phyloP scores from a whole-genome alignment of 2,329 filamentous ascomycete genomes.

The Fusarium metavorans region DNA sequence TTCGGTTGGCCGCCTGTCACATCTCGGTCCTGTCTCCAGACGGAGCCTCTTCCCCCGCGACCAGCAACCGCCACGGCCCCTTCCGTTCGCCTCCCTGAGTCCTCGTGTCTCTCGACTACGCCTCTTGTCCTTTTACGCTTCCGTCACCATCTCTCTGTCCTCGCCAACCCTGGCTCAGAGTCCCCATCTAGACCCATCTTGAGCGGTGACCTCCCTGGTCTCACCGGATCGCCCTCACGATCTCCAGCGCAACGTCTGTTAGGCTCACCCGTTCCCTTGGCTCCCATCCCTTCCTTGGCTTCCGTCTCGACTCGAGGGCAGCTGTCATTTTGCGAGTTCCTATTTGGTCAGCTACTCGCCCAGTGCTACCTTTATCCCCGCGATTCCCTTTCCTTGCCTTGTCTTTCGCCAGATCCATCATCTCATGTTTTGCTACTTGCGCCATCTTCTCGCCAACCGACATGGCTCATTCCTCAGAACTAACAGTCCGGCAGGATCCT shows the following conservation, averaged over 20 bases:
- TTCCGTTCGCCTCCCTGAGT: constrained; percentile 27
- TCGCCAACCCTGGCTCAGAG: constrained; percentile 26
- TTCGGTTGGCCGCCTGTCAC: constrained; percentile 33
- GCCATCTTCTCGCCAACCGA: constrained; percentile 18
- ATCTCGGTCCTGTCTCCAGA: constrained; percentile 45
- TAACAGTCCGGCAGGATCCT: constrained; percentile 49
- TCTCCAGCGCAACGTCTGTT: constrained; percentile 40
- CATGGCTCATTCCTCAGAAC: constrained; percentile 47
- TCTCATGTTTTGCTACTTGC: constrained; percentile 30
- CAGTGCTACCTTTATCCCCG: constrained; percentile 19
- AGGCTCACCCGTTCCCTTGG: constrained; percentile 28
- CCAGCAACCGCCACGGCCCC: constrained; percentile 36
- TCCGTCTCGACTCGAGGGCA: not conserved
- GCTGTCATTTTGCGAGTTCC: constrained; percentile 12
- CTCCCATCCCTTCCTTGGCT: constrained; percentile 18
- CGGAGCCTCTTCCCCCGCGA: constrained; percentile 45
- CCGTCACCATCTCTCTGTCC: constrained; percentile 25
- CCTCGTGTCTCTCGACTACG: constrained; percentile 14
- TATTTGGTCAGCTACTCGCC: constrained; percentile 32
- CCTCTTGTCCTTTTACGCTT: constrained; percentile 25
- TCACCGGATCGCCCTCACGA: constrained; percentile 44
- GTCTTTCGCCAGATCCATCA: constrained; percentile 8
- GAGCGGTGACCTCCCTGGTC: constrained; percentile 42
- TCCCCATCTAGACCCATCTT: constrained; percentile 42
- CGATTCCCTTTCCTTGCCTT: constrained; percentile 16